These are phyloP conservation scores for Dunaliella primolecta DNA, from an alignment of 139 green algal genomes.

Conservation along the genomic window DNA sequence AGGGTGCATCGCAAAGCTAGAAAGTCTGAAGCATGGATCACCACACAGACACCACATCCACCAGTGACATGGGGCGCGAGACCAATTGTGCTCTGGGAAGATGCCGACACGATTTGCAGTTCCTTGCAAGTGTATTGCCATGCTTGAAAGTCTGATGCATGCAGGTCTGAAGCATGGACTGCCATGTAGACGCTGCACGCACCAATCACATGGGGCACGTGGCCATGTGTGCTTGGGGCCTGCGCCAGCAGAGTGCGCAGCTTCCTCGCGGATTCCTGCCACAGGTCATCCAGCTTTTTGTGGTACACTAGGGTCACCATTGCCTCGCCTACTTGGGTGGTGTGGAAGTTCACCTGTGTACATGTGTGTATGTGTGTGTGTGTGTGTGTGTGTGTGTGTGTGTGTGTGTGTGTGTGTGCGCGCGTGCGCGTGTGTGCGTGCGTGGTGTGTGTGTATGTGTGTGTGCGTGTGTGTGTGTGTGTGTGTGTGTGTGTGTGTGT, in stretches of 20 bases:
- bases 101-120: no score
- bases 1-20: no score
- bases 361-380: background rate
- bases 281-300: slow-evolving; percentile 68
- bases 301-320: slow-evolving; percentile 89
- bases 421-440: background rate
- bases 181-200: no score
- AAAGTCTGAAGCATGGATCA: no score
- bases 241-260: slow-evolving; percentile 28
- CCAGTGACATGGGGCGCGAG: no score
- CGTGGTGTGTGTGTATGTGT: background rate
- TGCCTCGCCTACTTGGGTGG: slow-evolving; percentile 72
- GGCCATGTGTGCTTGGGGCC: background rate
- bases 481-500: no score
- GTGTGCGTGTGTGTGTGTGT: no score
- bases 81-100: no score
- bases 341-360: slow-evolving; percentile 86
- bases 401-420: background rate
- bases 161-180: no score
- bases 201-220: slow-evolving; percentile 43
- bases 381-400: background rate
- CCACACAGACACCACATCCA: no score
- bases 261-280: slow-evolving; percentile 33
- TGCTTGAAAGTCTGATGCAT: no score
- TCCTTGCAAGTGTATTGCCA: no score